A percentile compares a stretch with the other conserved stretches of the same genome.
Conservation (phyloP, 2,329 filamentous ascomycete species). For the Daldinia sp. region DNA sequence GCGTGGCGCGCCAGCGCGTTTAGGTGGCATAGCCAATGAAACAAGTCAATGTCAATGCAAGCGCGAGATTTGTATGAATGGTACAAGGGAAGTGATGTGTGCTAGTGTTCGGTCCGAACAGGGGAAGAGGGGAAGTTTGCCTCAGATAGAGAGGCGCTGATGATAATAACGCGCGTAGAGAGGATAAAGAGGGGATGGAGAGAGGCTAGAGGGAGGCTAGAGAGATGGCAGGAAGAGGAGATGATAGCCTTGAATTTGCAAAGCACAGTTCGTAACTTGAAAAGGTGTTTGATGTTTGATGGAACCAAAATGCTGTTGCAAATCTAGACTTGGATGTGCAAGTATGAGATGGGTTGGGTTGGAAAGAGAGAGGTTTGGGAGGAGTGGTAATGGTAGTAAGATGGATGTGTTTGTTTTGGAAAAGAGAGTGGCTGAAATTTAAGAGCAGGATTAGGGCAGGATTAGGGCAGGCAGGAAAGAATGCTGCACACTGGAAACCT, state of each 20-base stretch:
- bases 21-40: constrained; percentile 15
- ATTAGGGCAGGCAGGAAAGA: constrained; percentile 2
- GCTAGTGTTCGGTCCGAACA: not conserved
- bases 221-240: not conserved
- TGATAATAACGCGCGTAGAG: not conserved
- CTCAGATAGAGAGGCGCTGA: not conserved
- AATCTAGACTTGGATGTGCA: not conserved
- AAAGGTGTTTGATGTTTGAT: not conserved
- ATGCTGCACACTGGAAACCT: constrained; percentile 2
- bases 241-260: not conserved
- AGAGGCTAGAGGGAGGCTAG: not conserved
- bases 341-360: not conserved
- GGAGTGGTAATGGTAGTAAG: not conserved
- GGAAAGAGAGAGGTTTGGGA: not conserved
- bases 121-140: not conserved
- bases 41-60: not conserved
- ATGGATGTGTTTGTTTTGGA: not conserved
- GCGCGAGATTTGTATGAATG: not conserved
- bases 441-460: constrained; percentile 2
- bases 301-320: constrained; percentile 11
- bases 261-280: constrained; percentile 4
- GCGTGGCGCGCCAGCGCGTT: not conserved
- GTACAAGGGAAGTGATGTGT: not conserved
- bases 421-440: not conserved
- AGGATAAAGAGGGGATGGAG: not conserved